Evolutionary conservation across 768 basidiomycete genomes (phyloP), one percentile per base, ranked within the genome.

Genomic region (Boletus fagicola): DNA sequence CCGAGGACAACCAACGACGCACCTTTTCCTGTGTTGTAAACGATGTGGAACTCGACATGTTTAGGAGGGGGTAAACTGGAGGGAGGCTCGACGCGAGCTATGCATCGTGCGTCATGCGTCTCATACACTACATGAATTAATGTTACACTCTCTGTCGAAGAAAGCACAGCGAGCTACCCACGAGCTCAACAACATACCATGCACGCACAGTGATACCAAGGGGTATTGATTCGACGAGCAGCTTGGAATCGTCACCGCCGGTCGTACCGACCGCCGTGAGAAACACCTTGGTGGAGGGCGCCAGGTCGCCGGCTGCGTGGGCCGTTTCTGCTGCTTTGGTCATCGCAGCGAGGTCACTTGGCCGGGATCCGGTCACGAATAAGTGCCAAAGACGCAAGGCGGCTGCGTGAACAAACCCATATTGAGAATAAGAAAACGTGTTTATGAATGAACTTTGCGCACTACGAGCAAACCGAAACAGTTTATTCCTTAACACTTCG

Each of bases 21-120:
- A 86, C 85, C 85, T 85, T 86, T 84, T 77, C 85, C 85, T 85
- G 86, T 86, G 62, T 80, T 84, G 77, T 79, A 76, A 81, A 80
- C 73, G 80, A 77, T 76, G 76, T 63, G 70, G 73, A 62, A 54
- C 64, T 54, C 68, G 15, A 88, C 58, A 22, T 79, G 79, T 60
- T 82, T 78, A 2, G 87, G 86, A 13, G 61, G 43, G 4, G 76
- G 51, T 0, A 86, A 88, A 40, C 83, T 75, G 1, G 86, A 88
- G 2, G 78, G 70, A 0, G 88, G 1, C 67, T 67, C 6, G 75
- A 67, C 13, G 70, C 69, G 9, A 74, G 58, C 9, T n/a, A n/a
- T n/a, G n/a, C n/a, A n/a, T n/a, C 67, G 65, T 18, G 42, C 20
- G 11, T 22, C 0, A 13, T 13, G 42, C 20, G 12, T 39, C 16